phyloP scores from a whole-genome alignment of 2,329 filamentous ascomycete genomes.

The Monosporascus cannonballus region DNA sequence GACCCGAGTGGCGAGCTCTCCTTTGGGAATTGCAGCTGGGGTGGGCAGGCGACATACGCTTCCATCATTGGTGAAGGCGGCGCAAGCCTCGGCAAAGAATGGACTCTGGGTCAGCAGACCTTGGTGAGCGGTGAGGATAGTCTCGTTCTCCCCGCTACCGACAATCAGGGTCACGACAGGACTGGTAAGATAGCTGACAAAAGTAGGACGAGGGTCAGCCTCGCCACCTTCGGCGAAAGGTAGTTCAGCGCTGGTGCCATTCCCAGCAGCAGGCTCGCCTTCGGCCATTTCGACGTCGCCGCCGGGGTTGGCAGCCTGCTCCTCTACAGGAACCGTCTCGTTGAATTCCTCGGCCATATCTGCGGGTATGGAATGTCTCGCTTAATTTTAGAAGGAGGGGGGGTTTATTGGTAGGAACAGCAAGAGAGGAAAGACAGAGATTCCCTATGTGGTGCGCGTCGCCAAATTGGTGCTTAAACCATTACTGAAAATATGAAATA shows the following conservation, averaged over 20 bases:
- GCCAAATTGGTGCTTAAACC: neutral
- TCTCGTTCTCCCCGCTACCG: conserved; percentile 52
- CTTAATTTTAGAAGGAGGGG: neutral
- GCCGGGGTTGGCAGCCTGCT: conserved; percentile 21
- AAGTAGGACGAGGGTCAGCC: conserved; percentile 34
- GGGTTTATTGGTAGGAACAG: neutral
- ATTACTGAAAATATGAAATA: neutral
- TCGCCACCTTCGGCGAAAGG: conserved; percentile 34
- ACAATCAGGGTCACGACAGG: conserved; percentile 65
- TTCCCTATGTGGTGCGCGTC: no score
- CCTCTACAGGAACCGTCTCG: conserved; percentile 20
- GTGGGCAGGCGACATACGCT: conserved; percentile 40
- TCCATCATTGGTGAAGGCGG: conserved; percentile 53
- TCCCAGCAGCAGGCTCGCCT: conserved; percentile 10
- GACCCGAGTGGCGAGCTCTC: neutral
- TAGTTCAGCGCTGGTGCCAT: conserved; percentile 18
- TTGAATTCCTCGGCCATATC: conserved; percentile 24
- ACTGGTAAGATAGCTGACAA: conserved; percentile 58
- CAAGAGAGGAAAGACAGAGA: no score
- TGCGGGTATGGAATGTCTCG: neutral
- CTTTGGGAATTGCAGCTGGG: no score
- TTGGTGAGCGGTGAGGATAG: conserved; percentile 72
- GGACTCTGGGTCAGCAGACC: conserved; percentile 68
- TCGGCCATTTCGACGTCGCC: conserved; percentile 36
- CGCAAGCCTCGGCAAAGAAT: conserved; percentile 61